A percentile compares a stretch with the other conserved stretches of the same genome.
phyloP scores from a whole-genome alignment of 495 filamentous ascomycete species.

The Talaromyces nanjingensis region DNA sequence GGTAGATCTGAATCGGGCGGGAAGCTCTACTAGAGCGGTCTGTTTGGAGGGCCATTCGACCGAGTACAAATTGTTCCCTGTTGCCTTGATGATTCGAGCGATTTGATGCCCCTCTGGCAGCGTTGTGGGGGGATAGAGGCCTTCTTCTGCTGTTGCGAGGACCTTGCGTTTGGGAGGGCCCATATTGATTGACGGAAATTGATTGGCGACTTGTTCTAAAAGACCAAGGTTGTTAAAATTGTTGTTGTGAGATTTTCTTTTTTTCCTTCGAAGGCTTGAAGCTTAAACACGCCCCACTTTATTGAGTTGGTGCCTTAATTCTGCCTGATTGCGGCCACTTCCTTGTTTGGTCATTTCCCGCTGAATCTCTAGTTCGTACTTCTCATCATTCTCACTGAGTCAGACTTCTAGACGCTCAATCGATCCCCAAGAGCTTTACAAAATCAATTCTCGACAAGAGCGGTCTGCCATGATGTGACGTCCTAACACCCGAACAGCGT shows the following conservation, averaged over 20 bases:
- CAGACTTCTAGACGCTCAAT: too few species aligned
- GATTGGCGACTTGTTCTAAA: not conserved
- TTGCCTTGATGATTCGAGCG: conserved; percentile 67
- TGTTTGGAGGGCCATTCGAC: conserved; percentile 57
- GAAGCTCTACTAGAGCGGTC: conserved; percentile 65
- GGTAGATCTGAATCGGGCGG: conserved; percentile 73
- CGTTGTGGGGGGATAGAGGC: conserved; percentile 61
- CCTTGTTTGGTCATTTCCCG: not conserved
- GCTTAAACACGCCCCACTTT: not conserved
- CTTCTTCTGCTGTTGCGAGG: conserved; percentile 66
- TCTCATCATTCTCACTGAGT: too few species aligned
- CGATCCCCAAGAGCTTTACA: too few species aligned
- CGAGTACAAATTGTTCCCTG: conserved; percentile 81
- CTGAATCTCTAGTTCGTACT: not conserved
- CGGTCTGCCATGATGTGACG: too few species aligned
- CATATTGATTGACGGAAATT: conserved; percentile 39
- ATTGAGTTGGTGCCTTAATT: not conserved
- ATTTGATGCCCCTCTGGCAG: conserved; percentile 61
- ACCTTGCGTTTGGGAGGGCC: conserved; percentile 67
- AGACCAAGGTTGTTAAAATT: not conserved
- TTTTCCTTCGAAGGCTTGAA: not conserved
- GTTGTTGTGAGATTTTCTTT: not conserved
- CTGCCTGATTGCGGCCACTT: conserved; percentile 2
- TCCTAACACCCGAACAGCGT: too few species aligned
- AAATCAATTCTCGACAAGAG: too few species aligned